Evolutionary conservation across 495 filamentous ascomycete species (phyloP), one percentile per base, ranked within the genome.

Genomic region (Penicillium soppii): DNA sequence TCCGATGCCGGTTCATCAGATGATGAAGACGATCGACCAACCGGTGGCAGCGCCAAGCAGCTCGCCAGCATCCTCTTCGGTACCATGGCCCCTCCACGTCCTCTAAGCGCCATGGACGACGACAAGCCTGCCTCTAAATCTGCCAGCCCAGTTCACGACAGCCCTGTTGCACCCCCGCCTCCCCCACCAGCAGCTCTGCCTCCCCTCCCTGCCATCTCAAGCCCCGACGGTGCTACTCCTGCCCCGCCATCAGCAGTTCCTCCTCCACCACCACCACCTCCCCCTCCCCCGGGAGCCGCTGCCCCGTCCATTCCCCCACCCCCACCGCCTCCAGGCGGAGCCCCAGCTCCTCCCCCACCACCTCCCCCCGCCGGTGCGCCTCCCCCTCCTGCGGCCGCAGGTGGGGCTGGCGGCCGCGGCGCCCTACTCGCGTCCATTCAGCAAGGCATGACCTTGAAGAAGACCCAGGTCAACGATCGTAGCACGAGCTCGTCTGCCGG

Each of bases 21-120:
- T 48, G 83, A 87, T 37, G 82, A 85, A 15, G 88, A 89, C 45
- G 86, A 88, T 20, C 84, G 84, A 10, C 83, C 88, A 9, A 85
- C 82, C 39, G 89, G 88, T 23, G 82, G 85, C 47, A 91, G 85
- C 54, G 92, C 94, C 38, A 92, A 92, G 53, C 88, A 95, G 51
- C 84, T 98, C 27, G 94, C 94, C 15, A 91, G 88, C 29, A 94
- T 91, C 52, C 81, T 98, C 25, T 97, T 98, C 69, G 92, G 94
- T 48, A 95, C 92, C 43, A 98, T 98, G 94, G 94, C 81, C 8
- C 94, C 94, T 35, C 94, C 94, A 17, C 84, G 92, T 43, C 91
- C 95, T 27, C 67, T 96, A 21, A 92, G 89, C 41, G 87, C 89
- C 7, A 83, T 87, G 71, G 90, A 89, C 43, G 62, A 66, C 37